These are phyloP conservation scores for Scopulariopsis brevicaulis DNA, from an alignment of 2,329 filamentous ascomycete genomes.

Conservation along the genomic window DNA sequence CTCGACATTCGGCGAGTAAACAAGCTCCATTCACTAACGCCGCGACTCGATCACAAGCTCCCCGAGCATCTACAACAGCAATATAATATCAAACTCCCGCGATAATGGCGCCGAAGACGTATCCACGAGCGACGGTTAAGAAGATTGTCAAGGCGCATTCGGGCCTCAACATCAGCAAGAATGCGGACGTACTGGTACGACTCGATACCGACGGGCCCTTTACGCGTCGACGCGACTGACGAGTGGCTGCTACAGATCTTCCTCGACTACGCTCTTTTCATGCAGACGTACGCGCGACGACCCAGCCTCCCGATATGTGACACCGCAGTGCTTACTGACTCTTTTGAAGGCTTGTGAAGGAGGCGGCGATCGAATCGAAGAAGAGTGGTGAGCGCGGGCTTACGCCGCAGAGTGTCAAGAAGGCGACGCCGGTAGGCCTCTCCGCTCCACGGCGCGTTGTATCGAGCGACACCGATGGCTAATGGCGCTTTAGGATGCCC, in stretches of 20 bases:
- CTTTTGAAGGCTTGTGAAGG: slow-evolving; percentile 56
- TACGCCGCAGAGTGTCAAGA: slow-evolving; percentile 65
- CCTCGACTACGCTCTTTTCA: slow-evolving; percentile 73
- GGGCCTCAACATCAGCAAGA: slow-evolving; percentile 68
- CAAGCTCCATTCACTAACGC: not conserved
- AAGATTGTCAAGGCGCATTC: slow-evolving; percentile 87
- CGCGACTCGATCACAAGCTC: not conserved
- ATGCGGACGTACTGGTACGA: slow-evolving; percentile 68
- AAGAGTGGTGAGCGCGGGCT: slow-evolving; percentile 62
- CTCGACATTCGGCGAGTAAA: not conserved
- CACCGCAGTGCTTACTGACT: not conserved
- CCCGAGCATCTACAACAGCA: not conserved
- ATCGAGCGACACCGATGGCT: not conserved
- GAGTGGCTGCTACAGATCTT: slow-evolving; percentile 52
- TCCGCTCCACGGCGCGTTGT: not conserved
- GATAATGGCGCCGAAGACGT: slow-evolving; percentile 57
- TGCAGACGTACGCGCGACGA: slow-evolving; percentile 42
- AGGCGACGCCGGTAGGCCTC: slow-evolving; percentile 58
- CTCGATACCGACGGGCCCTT: not conserved
- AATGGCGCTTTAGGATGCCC: slow-evolving; percentile 39
- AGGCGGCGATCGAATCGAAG: slow-evolving; percentile 67
- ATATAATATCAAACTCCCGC: not conserved
- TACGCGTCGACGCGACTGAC: slow-evolving; percentile 15
- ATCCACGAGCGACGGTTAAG: slow-evolving; percentile 74
- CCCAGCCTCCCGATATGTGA: not conserved